Evolutionary conservation across 2,329 filamentous ascomycete genomes (phyloP), one percentile per base, ranked within the genome.

Genomic region (Neopestalotiopsis sp.): DNA sequence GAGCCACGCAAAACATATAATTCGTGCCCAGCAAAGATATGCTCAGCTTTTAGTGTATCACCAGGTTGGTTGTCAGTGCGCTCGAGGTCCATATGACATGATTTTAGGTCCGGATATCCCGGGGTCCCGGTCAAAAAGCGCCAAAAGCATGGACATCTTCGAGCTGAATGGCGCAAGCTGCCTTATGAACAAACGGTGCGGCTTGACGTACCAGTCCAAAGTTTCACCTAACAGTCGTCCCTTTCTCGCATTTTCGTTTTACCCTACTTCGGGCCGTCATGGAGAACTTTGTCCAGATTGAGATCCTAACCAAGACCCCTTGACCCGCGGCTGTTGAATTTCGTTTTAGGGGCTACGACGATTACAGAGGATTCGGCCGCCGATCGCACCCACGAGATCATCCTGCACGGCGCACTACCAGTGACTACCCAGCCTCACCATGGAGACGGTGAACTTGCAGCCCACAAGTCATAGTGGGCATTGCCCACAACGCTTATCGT

Each of bases 371-470:
- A 17, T 53, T 53, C n/a, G 45, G 20, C 45, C 45, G 45, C 17
- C 45, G 45, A 53, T 53, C 45, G 45, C 45, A 53, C 17, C 45
- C 45, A 53, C 45, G 45, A n/a, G 45, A 53, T 53, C 45, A 53
- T n/a, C 45, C 45, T n/a, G 45, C 45, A 53, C 45, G 45, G 45
- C 45, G 45, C 45, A 53, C 45, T 53, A 38, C 34, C 6, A 38
- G 34, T 10, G 34, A 38, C 34, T 38, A 20, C 45, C 45, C 45
- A 53, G 45, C 45, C 45, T 53, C 45, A 53, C 20, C 45, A 38
- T 53, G 45, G 45, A 24, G 45, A 53, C 45, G 45, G 45, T 53
- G 45, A 53, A 53, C 45, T 49, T 53, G 45, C 45, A 53, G 45
- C 45, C 45, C 45, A 53, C 45, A 53, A 53, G 45, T 53, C 45